phyloP scores from a whole-genome alignment of 2,329 filamentous ascomycete genomes.

The Zalaria obscura region DNA sequence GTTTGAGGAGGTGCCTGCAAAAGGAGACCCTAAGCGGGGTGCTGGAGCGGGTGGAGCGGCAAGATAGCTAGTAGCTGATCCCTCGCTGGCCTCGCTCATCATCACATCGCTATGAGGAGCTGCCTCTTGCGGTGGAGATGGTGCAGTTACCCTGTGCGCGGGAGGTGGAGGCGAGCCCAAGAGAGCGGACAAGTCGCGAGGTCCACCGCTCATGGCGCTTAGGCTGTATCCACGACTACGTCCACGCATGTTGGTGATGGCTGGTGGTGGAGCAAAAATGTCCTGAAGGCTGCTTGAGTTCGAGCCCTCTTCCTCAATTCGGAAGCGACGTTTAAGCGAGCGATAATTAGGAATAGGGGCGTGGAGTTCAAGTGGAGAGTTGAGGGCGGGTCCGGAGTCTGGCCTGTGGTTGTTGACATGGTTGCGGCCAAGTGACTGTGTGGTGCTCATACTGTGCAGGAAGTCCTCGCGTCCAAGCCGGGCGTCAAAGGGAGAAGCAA shows the following conservation, averaged over 20 bases:
- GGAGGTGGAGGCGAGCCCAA: conserved; percentile 32
- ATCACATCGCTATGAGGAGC: conserved; percentile 8
- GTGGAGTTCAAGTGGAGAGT: conserved; percentile 42
- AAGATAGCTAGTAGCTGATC: neutral
- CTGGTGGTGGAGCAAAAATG: conserved; percentile 31
- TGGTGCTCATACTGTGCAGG: conserved; percentile 17
- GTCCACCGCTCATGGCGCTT: conserved; percentile 38
- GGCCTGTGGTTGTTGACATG: conserved; percentile 11
- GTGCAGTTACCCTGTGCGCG: conserved; percentile 1
- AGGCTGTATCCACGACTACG: conserved; percentile 49
- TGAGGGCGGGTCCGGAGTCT: conserved; percentile 18
- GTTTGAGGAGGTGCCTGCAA: conserved; percentile 22
- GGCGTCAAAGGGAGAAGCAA: conserved; percentile 31
- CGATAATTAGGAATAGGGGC: conserved; percentile 35
- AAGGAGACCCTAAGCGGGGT: conserved; percentile 33
- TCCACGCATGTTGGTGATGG: conserved; percentile 40
- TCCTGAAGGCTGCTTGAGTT: conserved; percentile 28
- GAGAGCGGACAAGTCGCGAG: conserved; percentile 36
- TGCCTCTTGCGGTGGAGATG: neutral
- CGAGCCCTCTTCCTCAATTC: conserved; percentile 31
- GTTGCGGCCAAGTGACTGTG: conserved; percentile 17
- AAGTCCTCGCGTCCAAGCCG: conserved; percentile 13
- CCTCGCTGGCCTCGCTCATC: conserved; percentile 13
- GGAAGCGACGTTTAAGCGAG: conserved; percentile 43
- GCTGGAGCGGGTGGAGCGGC: conserved; percentile 12